Conservation (phyloP, 2,329 filamentous ascomycete genomes). For the Colletotrichum kahawae region DNA sequence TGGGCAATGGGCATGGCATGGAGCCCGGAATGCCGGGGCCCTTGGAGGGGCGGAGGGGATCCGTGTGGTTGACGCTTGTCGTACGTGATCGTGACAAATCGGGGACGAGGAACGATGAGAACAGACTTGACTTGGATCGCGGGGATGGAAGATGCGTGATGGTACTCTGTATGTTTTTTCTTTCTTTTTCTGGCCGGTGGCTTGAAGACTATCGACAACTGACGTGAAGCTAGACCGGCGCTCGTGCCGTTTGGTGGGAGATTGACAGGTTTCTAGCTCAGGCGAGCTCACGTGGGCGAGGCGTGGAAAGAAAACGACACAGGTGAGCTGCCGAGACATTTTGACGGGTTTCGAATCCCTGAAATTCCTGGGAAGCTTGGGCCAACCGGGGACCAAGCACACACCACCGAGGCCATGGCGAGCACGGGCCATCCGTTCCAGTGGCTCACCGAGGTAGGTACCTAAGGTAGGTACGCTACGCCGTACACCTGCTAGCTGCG, state of each 20-base stretch:
- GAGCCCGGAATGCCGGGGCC: neutral
- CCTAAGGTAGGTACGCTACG: too few relatives aligned
- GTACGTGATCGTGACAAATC: neutral
- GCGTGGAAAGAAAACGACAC: neutral
- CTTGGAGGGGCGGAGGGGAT: neutral
- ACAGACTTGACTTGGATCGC: neutral
- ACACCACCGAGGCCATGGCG: neutral
- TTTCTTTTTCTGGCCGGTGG: neutral
- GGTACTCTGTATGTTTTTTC: neutral
- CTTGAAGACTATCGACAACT: neutral
- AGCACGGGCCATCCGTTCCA: neutral
- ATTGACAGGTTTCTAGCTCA: neutral
- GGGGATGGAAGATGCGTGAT: neutral
- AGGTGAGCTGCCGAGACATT: neutral
- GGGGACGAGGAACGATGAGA: neutral
- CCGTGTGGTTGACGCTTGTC: neutral
- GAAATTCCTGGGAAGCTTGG: neutral
- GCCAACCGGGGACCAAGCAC: neutral
- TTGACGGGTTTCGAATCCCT: neutral
- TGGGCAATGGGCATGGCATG: neutral
- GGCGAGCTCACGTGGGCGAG: neutral
- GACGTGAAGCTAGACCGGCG: neutral
- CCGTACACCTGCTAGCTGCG: neutral
- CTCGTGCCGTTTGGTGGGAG: neutral
- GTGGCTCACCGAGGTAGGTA: neutral